phyloP scores from a whole-genome alignment of 1,139 yeast genomes.

The Sugiyamaella japonica region DNA sequence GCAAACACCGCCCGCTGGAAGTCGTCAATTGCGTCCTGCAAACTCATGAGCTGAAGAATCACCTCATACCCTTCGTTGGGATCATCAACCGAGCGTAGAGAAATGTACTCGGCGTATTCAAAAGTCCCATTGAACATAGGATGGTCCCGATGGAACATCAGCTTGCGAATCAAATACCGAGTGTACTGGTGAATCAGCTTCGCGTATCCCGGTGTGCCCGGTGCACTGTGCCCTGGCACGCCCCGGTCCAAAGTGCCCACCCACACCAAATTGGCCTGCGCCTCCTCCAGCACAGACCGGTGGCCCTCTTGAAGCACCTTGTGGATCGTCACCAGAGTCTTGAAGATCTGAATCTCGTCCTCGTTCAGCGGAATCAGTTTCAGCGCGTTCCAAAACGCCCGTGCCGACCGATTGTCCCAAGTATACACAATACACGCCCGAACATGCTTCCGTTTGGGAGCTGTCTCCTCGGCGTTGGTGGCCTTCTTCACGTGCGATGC shows the following conservation, averaged over 20 bases:
- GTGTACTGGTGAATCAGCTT: slow-evolving; percentile 78
- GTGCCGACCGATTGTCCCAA: slow-evolving; percentile 90
- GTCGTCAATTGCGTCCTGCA: slow-evolving; percentile 83
- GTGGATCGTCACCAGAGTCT: slow-evolving; percentile 84
- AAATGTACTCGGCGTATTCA: slow-evolving; percentile 92
- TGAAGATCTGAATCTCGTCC: slow-evolving; percentile 82
- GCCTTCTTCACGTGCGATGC: slow-evolving; percentile 79
- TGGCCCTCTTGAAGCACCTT: slow-evolving; percentile 98
- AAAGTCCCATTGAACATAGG: slow-evolving; percentile 93
- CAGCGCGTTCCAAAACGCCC: slow-evolving; percentile 83
- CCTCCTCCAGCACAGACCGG: slow-evolving; percentile 56
- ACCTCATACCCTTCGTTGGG: slow-evolving; percentile 97
- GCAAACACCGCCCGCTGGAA: slow-evolving; percentile 78
- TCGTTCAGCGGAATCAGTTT: slow-evolving; percentile 77
- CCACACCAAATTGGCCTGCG: slow-evolving; percentile 70
- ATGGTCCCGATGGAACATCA: slow-evolving; percentile 80
- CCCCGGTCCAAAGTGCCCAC: slow-evolving; percentile 44
- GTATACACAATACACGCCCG: slow-evolving; percentile 88
- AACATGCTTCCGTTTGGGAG: slow-evolving; percentile 95
- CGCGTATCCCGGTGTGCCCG: slow-evolving; percentile 53
- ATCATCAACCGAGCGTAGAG: slow-evolving; percentile 82
- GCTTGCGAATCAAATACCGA: slow-evolving; percentile 64
- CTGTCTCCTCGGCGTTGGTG: slow-evolving; percentile 79
- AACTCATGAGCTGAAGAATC: slow-evolving; percentile 76
- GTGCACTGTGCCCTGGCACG: slow-evolving; percentile 33